Conservation (phyloP, 1,284 basidiomycete genomes). For the Grifola frondosa region DNA sequence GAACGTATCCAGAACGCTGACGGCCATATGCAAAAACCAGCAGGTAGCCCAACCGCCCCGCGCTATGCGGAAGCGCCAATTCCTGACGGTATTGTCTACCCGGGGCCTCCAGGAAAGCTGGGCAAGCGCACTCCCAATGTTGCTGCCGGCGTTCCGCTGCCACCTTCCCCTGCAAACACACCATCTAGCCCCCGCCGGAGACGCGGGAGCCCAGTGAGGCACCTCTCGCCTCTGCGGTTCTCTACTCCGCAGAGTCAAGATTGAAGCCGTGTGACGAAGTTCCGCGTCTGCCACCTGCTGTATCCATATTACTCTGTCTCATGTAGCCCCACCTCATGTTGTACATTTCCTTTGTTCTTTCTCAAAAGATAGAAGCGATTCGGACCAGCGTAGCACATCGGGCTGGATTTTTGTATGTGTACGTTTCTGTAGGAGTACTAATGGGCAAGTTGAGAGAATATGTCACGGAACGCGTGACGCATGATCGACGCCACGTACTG, state of each 20-base stretch:
- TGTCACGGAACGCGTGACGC: too few relatives aligned
- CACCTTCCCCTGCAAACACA: conserved; percentile 1
- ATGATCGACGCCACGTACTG: too few relatives aligned
- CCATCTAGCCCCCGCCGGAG: conserved; percentile 1
- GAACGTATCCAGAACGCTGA: background rate
- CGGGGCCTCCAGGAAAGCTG: conserved; percentile 15
- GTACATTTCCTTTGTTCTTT: too few relatives aligned
- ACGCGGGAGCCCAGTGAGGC: conserved; percentile 1
- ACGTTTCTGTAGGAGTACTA: too few relatives aligned
- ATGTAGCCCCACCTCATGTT: too few relatives aligned
- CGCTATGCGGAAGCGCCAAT: conserved; percentile 22
- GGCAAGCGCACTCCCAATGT: background rate
- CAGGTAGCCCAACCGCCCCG: conserved; percentile 4
- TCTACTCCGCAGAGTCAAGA: background rate
- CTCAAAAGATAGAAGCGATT: too few relatives aligned
- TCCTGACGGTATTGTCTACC: conserved; percentile 21
- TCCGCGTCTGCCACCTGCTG: too few relatives aligned
- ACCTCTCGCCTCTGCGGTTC: conserved; percentile 1
- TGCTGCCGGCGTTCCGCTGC: background rate
- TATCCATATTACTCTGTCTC: too few relatives aligned
- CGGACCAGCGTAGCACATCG: too few relatives aligned
- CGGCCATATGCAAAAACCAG: conserved; percentile 7
- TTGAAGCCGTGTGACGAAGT: too few relatives aligned
- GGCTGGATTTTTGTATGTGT: too few relatives aligned
- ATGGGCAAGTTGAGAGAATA: too few relatives aligned